Base-by-base conservation (phyloP, 2,329 filamentous ascomycete genomes). In the Zymoseptoria tritici region DNA sequence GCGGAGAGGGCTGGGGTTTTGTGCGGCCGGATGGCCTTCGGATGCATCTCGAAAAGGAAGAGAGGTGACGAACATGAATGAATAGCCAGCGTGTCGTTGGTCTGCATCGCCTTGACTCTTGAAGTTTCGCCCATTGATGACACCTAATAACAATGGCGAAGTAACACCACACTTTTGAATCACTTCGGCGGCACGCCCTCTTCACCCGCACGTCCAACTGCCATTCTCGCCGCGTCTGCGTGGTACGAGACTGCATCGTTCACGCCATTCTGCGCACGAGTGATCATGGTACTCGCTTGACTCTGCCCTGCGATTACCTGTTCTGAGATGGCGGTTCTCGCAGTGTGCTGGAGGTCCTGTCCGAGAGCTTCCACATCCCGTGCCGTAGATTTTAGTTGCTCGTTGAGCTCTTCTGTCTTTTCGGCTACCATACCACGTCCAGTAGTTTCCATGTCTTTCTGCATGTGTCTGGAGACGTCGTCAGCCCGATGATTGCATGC, bases 361-460 rank as follows among this genome's bases (percentile, higher is more conserved):
- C 64, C 62, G 19, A 66, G 50, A 22, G 59, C 56, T 51, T 54
- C 57, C 13, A 62, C 56, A 16, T 64, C 62, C 31, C 60, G 46
- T 19, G 60, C 60, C 16, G 60, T 59, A 9, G 52, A 21, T 26
- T 64, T 58, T 4, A 64, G 53, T 9, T 60, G 55, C 4, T 49
- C 42, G 13, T 57, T 54, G 9, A 66, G 50, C 24, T 56, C 59
- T 42, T 60, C 52, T 26, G 60, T 61, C 57, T 62, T 64, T 56
- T 64, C 64, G 9, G 61, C 50, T 2, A 57, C 57, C 60, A 64
- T 62, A 3, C 55, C 49, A 8, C 53, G 57, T 11, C 64, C 62
- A 52, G 59, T 56, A 8, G 58, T 46, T 42, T 63, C 64, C 9
- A 66, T 62, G 36, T 64, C 64, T 20, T 66, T 64, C 60, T 66